Evolutionary conservation across 2,329 filamentous ascomycete species (phyloP).

Genomic region (Fusarium irregulare): DNA sequence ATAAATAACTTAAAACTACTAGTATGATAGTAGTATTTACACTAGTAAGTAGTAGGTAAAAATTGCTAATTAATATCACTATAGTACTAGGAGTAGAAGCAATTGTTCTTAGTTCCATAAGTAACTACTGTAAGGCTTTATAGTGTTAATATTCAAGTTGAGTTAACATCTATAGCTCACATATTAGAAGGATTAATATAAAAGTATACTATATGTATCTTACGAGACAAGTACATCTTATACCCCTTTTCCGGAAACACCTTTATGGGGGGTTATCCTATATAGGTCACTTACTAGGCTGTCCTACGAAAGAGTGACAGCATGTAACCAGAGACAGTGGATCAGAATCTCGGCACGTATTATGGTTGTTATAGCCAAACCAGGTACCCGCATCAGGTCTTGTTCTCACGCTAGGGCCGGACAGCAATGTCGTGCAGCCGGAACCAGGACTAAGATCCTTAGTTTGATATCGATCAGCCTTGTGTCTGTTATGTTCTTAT

Average conservation of each 20-base stretch:
- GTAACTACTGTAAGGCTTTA: background rate
- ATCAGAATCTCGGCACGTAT: slow-evolving; percentile 1
- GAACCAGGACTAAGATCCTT: slow-evolving; percentile 17
- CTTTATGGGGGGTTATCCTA: background rate
- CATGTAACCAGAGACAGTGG: background rate
- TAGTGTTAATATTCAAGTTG: rapidly evolving
- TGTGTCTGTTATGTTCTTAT: slow-evolving; percentile 12
- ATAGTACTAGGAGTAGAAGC: background rate
- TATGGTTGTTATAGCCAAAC: background rate
- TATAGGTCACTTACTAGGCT: background rate
- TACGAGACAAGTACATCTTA: background rate
- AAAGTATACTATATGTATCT: background rate
- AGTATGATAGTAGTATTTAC: background rate
- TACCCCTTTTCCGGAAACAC: background rate
- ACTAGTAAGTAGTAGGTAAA: background rate
- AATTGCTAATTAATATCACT: background rate
- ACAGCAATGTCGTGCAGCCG: slow-evolving; percentile 37
- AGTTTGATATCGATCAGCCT: slow-evolving; percentile 21
- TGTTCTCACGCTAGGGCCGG: slow-evolving; percentile 21
- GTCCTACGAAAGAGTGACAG: background rate
- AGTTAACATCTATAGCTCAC: background rate
- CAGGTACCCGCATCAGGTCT: slow-evolving; percentile 24
- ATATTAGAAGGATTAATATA: background rate
- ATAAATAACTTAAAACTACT: background rate
- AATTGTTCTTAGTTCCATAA: background rate